Conservation (phyloP, 306 rosid genomes). For the Pyrus communis region DNA sequence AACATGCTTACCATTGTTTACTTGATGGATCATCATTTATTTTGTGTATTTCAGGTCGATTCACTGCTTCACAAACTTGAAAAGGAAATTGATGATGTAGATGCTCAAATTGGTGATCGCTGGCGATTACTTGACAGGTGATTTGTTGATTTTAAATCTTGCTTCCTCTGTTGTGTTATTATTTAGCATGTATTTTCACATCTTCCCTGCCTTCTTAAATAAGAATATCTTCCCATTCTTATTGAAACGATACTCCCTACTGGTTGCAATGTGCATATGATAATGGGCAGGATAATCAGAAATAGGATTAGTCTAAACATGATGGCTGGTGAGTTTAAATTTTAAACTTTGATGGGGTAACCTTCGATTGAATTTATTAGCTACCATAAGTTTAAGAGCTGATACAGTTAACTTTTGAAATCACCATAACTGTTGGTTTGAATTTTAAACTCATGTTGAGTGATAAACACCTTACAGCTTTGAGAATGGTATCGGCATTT, state of each 20-base stretch:
- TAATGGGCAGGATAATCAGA: no score
- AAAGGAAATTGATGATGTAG: conserved; percentile 93
- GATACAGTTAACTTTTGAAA: no score
- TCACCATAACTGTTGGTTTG: no score
- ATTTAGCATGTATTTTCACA: no score
- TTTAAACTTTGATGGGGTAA: no score
- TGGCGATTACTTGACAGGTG: conserved; percentile 88
- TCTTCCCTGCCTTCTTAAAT: no score
- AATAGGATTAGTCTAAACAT: no score
- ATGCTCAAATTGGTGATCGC: conserved; percentile 84
- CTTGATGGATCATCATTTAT: background rate
- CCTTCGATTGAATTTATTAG: no score
- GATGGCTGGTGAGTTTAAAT: no score
- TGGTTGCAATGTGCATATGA: background rate
- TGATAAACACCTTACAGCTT: background rate
- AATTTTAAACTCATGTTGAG: background rate
- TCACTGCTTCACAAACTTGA: conserved; percentile 90
- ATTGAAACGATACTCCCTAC: background rate
- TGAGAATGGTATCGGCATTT: background rate
- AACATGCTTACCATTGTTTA: background rate
- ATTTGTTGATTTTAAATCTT: conserved; percentile 8
- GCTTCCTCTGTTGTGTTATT: conserved; percentile 5
- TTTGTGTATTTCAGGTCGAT: conserved; percentile 61
- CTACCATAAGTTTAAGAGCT: no score
- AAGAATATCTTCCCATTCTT: no score